Percentiles rank a stretch among this genome's conserved stretches.
These are phyloP conservation scores for Zizania latifolia DNA, from an alignment of 176 grass and related monocot species.

Conservation along the genomic window DNA sequence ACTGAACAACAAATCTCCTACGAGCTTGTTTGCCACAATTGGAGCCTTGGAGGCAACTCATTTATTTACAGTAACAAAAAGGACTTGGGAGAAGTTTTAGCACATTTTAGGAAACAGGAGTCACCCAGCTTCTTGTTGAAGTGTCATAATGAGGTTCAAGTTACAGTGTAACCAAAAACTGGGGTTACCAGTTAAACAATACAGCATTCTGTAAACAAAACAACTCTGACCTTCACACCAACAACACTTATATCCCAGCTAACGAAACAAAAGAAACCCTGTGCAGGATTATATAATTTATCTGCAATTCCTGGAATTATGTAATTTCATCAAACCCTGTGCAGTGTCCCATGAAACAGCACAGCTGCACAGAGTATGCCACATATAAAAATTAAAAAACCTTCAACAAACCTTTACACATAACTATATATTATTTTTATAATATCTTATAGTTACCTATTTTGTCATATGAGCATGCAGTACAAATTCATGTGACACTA, in stretches of 20 bases:
- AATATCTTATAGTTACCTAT: neutral
- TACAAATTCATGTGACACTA: neutral
- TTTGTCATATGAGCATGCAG: neutral
- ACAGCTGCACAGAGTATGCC: neutral
- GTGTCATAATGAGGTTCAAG: neutral
- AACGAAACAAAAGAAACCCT: too few relatives aligned
- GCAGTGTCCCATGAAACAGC: neutral
- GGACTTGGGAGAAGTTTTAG: neutral
- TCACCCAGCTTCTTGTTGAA: neutral
- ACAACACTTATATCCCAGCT: neutral
- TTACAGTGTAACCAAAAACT: neutral
- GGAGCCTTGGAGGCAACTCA: neutral
- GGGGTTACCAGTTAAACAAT: neutral
- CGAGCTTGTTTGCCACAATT: neutral
- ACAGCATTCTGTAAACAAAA: neutral
- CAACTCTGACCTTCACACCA: neutral
- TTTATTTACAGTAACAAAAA: neutral
- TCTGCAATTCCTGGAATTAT: neutral
- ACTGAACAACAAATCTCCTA: neutral
- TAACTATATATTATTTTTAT: neutral
- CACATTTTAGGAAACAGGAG: neutral
- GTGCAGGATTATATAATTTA: neutral
- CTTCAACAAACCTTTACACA: neutral
- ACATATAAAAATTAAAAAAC: neutral
- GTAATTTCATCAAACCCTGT: neutral